Base-by-base conservation (phyloP, 2,329 filamentous ascomycete genomes). In the Cladorrhinum sp. region DNA sequence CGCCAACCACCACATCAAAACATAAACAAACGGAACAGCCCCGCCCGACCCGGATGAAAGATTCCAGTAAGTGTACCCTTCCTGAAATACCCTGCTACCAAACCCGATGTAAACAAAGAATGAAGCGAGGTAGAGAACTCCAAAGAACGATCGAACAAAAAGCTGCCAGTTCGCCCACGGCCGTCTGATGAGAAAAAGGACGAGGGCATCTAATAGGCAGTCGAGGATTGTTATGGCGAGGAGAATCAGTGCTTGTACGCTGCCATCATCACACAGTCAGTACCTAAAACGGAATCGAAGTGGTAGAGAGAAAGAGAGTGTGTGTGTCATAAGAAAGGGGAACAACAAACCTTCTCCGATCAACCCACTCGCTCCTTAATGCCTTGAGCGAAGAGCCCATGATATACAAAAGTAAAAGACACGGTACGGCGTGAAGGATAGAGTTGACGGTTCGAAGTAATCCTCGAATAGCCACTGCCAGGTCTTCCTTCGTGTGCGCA, bases 51-150 rank as follows among this genome's bases (percentile, higher is more conserved):
- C 62, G 5, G 67, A 61, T 45, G 64, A 25, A 55, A 78, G 63
- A 18, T 68, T 72, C 75, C 75, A 78, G 65, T 74, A 77, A 0
- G 69, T 67, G 50, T 75, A 77, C 2, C 68, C 68, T 1, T 56
- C 50, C 0, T 75, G 74, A 50, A 78, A 78, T 23, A 75, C 73
- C 20, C n/a, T 24, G n/a, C 68, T 64, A n/a, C 73, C 69, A 32
- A 71, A 56, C 10, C 67, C 71, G 20, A 75, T 62, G 50, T 75
- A 76, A n/a, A 71, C 68, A 51, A 74, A 61, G 54, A 78, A 73
- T 25, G 75, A 58, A 18, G 70, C 68, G n/a, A 77, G 62, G 51
- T 77, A 74, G 18, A 67, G 67, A 16, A 71, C 57, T 3, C 74
- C 74, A 23, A 72, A 66, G 22, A 70, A 16, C 3, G 71, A 64